These are phyloP conservation scores for Claviceps capensis DNA, from an alignment of 2,329 filamentous ascomycete species.

Conservation along the genomic window DNA sequence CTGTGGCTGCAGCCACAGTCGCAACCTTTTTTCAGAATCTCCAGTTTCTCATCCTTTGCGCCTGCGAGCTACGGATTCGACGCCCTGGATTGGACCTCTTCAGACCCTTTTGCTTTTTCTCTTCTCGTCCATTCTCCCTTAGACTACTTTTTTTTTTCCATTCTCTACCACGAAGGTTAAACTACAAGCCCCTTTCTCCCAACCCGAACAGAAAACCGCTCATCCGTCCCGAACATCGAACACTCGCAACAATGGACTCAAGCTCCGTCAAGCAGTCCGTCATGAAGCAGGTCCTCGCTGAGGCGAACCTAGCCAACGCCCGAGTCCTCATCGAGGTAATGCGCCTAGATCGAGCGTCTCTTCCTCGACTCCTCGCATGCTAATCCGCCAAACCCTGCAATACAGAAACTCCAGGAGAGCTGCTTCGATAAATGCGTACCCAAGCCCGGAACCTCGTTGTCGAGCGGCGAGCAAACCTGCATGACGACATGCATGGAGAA, in stretches of 20 bases:
- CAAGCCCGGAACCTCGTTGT: conserved; percentile 53
- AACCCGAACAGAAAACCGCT: not conserved
- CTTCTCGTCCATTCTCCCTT: not conserved
- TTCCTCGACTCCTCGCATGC: not conserved
- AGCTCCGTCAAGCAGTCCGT: conserved; percentile 45
- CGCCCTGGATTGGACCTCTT: no score
- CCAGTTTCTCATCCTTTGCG: not conserved
- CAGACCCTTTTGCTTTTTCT: not conserved
- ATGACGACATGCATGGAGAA: conserved; percentile 71
- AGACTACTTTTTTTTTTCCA: not conserved
- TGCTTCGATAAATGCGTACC: conserved; percentile 70
- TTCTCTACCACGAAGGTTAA: no score
- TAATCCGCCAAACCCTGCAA: conserved; percentile 2
- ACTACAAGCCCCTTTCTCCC: not conserved
- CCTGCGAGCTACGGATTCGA: not conserved
- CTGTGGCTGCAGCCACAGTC: conserved; percentile 14
- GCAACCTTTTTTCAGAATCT: not conserved
- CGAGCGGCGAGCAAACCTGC: conserved; percentile 55
- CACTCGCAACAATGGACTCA: conserved; percentile 38
- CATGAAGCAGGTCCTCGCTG: conserved; percentile 49
- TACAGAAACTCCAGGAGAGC: conserved; percentile 64
- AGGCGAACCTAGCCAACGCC: conserved; percentile 55
- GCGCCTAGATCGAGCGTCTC: not conserved
- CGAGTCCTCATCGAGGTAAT: conserved; percentile 53
- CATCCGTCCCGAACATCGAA: not conserved